Evolutionary conservation across 441 rosid species (phyloP).

Genomic region (Hura crepitans): DNA sequence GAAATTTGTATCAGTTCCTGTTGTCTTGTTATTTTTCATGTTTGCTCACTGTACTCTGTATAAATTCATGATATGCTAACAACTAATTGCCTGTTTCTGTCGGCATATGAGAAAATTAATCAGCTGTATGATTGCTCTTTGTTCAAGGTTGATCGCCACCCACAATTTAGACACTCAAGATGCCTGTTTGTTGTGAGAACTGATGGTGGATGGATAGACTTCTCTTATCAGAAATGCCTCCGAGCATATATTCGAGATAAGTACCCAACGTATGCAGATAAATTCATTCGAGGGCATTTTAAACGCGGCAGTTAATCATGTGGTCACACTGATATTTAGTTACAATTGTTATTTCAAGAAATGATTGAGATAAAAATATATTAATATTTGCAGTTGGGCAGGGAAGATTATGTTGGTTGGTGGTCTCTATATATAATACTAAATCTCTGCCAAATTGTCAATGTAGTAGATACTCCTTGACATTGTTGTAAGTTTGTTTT

Average conservation of each 20-base stretch:
- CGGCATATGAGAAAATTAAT: conserved; percentile 23
- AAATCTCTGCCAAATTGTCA: conserved; percentile 27
- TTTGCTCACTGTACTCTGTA: background rate
- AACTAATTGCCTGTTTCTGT: background rate
- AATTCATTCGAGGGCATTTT: conserved; percentile 60
- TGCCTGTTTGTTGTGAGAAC: conserved; percentile 76
- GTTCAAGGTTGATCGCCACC: conserved; percentile 76
- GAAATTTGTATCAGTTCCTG: background rate
- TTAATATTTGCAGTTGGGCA: background rate
- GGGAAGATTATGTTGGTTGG: background rate
- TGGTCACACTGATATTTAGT: background rate
- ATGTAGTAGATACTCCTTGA: conserved; percentile 35
- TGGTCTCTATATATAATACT: conserved; percentile 14
- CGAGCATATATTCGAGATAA: conserved; percentile 59
- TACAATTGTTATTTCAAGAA: conserved; percentile 1
- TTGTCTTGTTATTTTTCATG: background rate
- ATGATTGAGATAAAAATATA: background rate
- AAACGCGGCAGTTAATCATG: conserved; percentile 47
- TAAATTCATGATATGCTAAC: background rate
- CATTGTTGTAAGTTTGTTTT: conserved; percentile 24
- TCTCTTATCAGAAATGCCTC: conserved; percentile 82
- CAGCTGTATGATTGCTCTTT: conserved; percentile 15
- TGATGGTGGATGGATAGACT: conserved; percentile 84
- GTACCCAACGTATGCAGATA: conserved; percentile 64
- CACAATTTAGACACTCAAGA: conserved; percentile 63